phyloP scores from a whole-genome alignment of 1,139 yeast genomes.

The Pichia sp. region DNA sequence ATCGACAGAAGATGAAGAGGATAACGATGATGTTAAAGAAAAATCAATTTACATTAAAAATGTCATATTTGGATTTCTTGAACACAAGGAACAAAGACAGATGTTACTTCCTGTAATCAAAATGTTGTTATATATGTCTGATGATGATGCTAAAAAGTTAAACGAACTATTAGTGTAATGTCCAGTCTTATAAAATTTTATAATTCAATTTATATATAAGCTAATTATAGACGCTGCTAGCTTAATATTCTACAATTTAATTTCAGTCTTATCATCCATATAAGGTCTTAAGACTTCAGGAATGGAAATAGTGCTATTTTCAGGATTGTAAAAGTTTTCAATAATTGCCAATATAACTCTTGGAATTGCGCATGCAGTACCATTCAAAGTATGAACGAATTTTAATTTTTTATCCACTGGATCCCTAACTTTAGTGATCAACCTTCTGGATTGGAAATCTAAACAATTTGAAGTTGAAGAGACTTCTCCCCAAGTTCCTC shows the following conservation, averaged over 20 bases:
- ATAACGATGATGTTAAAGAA: slow-evolving; percentile 30
- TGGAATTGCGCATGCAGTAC: slow-evolving; percentile 95
- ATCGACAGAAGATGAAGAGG: not conserved
- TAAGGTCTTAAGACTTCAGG: slow-evolving; percentile 64
- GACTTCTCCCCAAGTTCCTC: slow-evolving; percentile 87
- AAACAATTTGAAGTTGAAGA: slow-evolving; percentile 90
- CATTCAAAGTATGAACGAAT: slow-evolving; percentile 81
- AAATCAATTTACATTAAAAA: slow-evolving; percentile 78
- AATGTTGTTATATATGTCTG: slow-evolving; percentile 60
- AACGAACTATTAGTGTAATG: slow-evolving; percentile 49
- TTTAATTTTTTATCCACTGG: slow-evolving; percentile 28
- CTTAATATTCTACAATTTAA: slow-evolving; percentile 1
- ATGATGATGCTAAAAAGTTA: slow-evolving; percentile 66
- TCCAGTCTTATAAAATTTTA: too few species aligned
- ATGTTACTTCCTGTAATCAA: slow-evolving; percentile 81
- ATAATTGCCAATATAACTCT: slow-evolving; percentile 80
- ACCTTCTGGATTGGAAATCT: slow-evolving; percentile 82
- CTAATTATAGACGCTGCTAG: not conserved
- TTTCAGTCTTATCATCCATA: slow-evolving; percentile 47
- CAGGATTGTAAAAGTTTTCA: slow-evolving; percentile 73
- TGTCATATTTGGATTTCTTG: slow-evolving; percentile 81
- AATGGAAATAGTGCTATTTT: slow-evolving; percentile 46
- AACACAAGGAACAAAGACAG: slow-evolving; percentile 84
- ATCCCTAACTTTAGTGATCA: slow-evolving; percentile 53
- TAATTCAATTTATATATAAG: not conserved